These are phyloP conservation scores for Cardiosporidium cionae DNA, from an alignment of 169 alveolate genomes.

Conservation along the genomic window DNA sequence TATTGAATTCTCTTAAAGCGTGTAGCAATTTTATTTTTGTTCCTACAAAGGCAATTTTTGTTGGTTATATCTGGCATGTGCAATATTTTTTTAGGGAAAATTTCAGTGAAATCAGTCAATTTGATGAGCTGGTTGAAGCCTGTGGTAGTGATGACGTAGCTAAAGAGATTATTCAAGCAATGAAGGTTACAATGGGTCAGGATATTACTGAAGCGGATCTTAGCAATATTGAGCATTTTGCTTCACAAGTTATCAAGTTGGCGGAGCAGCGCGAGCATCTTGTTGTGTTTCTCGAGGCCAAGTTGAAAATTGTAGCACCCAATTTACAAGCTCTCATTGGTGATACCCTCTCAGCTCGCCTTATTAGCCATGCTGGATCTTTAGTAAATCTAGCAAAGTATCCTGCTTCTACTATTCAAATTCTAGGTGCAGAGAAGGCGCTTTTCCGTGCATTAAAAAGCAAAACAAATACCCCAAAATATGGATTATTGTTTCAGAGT, in stretches of 20 bases:
- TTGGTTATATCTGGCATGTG: too few species aligned
- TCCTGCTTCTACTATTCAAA: constrained; percentile 99
- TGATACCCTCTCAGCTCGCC: constrained; percentile 97
- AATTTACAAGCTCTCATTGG: constrained; percentile 93
- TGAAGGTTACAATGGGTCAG: constrained; percentile 89
- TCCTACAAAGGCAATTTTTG: too few species aligned
- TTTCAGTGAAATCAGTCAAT: too few species aligned
- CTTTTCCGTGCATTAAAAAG: constrained; percentile 94
- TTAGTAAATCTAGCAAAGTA: constrained; percentile 94
- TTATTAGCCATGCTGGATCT: constrained; percentile 98
- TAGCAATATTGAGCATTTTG: constrained; percentile 74
- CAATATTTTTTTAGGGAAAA: too few species aligned
- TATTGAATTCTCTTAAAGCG: too few species aligned
- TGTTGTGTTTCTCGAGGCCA: constrained; percentile 69
- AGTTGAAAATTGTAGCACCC: constrained; percentile 94
- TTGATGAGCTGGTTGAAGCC: constrained; percentile 58
- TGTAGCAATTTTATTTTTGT: too few species aligned
- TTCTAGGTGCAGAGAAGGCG: constrained; percentile 89
- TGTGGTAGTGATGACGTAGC: constrained; percentile 79
- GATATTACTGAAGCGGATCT: constrained; percentile 85
- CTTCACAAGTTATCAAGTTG: constrained; percentile 65
- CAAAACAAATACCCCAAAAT: constrained; percentile 96
- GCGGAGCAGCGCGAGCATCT: constrained; percentile 14
- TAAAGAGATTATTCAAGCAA: constrained; percentile 71
- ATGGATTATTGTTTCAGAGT: constrained; percentile 93